Evolutionary conservation across 1,284 basidiomycete genomes (phyloP).

Genomic region (Agroathelia rolfsii): DNA sequence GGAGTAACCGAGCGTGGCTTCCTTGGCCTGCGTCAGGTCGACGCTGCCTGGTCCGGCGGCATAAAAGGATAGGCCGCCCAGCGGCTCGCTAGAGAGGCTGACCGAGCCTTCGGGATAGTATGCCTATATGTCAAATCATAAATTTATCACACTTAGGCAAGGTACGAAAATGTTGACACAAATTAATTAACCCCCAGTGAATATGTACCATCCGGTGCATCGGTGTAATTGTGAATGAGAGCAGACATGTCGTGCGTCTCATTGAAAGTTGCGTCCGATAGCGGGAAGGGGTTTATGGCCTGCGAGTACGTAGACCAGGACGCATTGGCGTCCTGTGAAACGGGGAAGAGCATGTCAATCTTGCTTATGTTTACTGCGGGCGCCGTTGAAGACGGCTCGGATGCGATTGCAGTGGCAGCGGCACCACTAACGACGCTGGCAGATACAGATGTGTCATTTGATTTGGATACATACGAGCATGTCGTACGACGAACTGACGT

Average conservation of each 20-base stretch:
- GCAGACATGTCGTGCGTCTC: constrained; percentile 26
- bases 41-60: constrained; percentile 33
- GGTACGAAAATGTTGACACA: no score
- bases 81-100: constrained; percentile 36
- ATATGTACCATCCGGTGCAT: constrained; percentile 36
- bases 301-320: constrained; percentile 34
- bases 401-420: not conserved
- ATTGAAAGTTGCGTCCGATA: constrained; percentile 34
- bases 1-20: constrained; percentile 49
- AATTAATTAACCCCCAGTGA: no score
- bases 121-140: constrained; percentile 40
- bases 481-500: no score
- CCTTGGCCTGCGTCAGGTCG: constrained; percentile 38
- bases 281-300: constrained; percentile 23
- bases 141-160: no score
- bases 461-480: no score
- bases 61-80: constrained; percentile 56
- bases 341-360: constrained; percentile 33
- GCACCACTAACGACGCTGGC: no score
- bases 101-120: constrained; percentile 49
- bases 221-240: constrained; percentile 31
- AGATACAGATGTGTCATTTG: no score
- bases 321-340: constrained; percentile 21
- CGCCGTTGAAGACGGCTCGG: not conserved
- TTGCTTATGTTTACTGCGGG: not conserved